Conservation (phyloP, 1,284 basidiomycete species). For the Anthracocystis setariae region DNA sequence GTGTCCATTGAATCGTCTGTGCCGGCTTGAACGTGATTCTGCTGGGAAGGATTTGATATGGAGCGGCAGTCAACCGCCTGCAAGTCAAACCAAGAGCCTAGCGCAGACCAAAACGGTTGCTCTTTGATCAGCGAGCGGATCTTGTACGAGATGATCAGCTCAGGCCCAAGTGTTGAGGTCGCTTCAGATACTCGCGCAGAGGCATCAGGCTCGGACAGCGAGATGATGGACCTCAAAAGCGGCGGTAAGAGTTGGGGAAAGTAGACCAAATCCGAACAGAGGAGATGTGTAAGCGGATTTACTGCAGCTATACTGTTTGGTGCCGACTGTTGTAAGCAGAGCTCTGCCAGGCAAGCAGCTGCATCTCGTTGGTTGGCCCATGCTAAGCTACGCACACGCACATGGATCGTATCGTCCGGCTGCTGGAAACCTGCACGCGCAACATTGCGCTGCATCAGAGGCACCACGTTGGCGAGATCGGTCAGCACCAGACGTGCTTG, state of each 20-base stretch:
- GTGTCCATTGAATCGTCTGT: not conserved
- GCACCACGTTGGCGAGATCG: constrained; percentile 62
- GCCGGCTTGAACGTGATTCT: not conserved
- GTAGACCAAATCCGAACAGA: constrained; percentile 66
- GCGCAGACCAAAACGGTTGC: constrained; percentile 80
- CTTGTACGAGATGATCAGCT: constrained; percentile 72
- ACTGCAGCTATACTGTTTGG: not conserved
- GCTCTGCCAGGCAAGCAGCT: constrained; percentile 15
- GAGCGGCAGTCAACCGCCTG: constrained; percentile 71
- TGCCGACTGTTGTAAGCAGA: not conserved
- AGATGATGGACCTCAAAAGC: constrained; percentile 58
- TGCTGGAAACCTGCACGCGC: constrained; percentile 26
- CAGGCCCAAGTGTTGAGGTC: constrained; percentile 7
- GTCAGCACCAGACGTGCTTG: constrained; percentile 52
- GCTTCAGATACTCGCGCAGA: no score
- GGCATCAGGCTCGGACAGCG: constrained; percentile 42
- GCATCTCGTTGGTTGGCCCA: constrained; percentile 59
- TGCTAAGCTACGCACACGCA: constrained; percentile 44
- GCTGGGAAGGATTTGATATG: not conserved
- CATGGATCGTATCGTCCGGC: constrained; percentile 13
- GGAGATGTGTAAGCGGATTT: constrained; percentile 53
- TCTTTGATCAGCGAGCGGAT: constrained; percentile 81
- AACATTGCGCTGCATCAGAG: constrained; percentile 61
- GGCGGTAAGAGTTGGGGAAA: constrained; percentile 64
- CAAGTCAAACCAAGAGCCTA: constrained; percentile 83